Evolutionary conservation across 352 stramenopile species (phyloP).

Genomic region (Phytophthora sp.): DNA sequence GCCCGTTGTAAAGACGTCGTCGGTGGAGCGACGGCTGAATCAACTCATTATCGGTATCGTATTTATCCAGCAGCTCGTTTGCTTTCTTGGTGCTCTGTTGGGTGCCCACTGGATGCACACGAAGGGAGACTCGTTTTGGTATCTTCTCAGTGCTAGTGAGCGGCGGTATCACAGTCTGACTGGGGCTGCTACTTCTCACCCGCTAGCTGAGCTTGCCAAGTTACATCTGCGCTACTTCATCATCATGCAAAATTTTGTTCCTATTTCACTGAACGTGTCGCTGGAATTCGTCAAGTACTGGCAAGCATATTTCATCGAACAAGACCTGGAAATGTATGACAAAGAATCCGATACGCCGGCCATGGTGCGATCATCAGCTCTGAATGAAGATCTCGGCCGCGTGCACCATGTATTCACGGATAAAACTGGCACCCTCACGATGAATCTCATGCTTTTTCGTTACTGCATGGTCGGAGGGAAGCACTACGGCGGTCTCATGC

Average conservation of each 20-base stretch:
- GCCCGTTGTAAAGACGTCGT: conserved; percentile 79
- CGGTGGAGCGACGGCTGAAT: conserved; percentile 77
- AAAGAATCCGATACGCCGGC: conserved; percentile 86
- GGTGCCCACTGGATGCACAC: conserved; percentile 74
- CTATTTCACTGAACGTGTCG: conserved; percentile 98
- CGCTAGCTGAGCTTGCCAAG: conserved; percentile 68
- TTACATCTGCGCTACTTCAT: conserved; percentile 95
- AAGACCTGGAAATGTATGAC: conserved; percentile 93
- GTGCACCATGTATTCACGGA: conserved; percentile 94
- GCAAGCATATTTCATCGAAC: conserved; percentile 95
- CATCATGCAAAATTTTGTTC: conserved; percentile 98
- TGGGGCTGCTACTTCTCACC: conserved; percentile 37
- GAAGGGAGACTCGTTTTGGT: conserved; percentile 71
- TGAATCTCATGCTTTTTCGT: conserved; percentile 97
- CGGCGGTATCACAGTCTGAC: conserved; percentile 19
- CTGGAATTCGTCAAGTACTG: conserved; percentile 97
- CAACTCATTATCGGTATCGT: conserved; percentile 76
- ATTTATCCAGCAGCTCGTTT: conserved; percentile 79
- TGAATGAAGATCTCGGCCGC: conserved; percentile 94
- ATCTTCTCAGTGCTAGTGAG: conserved; percentile 46
- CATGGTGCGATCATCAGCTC: conserved; percentile 76
- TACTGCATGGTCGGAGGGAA: conserved; percentile 93
- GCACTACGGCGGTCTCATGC: conserved; percentile 89
- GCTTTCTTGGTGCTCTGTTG: conserved; percentile 65
- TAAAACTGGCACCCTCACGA: conserved; percentile 96